These are phyloP conservation scores for Danielia reshetovae DNA, from an alignment of 805 yeast species.

Conservation along the genomic window DNA sequence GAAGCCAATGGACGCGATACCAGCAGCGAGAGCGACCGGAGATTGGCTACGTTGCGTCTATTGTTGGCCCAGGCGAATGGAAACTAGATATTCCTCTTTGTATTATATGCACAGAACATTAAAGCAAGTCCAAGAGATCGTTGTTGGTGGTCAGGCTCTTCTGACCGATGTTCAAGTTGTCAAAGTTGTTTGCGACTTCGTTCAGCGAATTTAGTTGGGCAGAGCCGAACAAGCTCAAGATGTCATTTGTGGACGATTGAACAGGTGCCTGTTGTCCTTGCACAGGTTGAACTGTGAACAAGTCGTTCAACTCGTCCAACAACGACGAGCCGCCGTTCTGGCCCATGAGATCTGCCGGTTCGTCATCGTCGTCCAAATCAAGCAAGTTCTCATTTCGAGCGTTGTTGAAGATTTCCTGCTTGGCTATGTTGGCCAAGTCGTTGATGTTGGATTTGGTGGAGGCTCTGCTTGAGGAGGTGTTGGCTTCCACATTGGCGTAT, in stretches of 20 bases:
- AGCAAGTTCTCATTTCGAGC: slow-evolving; percentile 75
- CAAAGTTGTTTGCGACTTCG: slow-evolving; percentile 9
- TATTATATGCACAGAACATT: too few species aligned
- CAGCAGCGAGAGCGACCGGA: not conserved
- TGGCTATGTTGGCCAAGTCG: slow-evolving; percentile 75
- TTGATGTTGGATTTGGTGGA: slow-evolving; percentile 45
- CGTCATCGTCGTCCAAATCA: slow-evolving; percentile 73
- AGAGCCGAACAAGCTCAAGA: slow-evolving; percentile 42
- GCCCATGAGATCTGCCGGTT: slow-evolving; percentile 5
- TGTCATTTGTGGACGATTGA: slow-evolving; percentile 35
- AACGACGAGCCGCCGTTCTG: slow-evolving; percentile 29
- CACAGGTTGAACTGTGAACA: slow-evolving; percentile 47
- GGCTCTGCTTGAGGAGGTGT: slow-evolving; percentile 13
- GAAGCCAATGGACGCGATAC: too few species aligned
- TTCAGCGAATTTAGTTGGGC: slow-evolving; percentile 8
- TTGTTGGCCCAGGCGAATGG: not conserved
- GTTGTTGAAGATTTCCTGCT: slow-evolving; percentile 63
- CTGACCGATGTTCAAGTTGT: slow-evolving; percentile 9
- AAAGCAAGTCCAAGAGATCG: slow-evolving; percentile 39
- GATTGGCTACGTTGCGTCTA: not conserved
- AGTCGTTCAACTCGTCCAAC: slow-evolving; percentile 71
- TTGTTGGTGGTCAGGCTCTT: slow-evolving; percentile 16
- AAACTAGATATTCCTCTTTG: too few species aligned
- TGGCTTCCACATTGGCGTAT: slow-evolving; percentile 13
- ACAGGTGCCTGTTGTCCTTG: slow-evolving; percentile 7